Evolutionary conservation across 1,284 basidiomycete species (phyloP), one percentile per base, ranked within the genome.

Genomic region (Pyrrhoderma noxium): DNA sequence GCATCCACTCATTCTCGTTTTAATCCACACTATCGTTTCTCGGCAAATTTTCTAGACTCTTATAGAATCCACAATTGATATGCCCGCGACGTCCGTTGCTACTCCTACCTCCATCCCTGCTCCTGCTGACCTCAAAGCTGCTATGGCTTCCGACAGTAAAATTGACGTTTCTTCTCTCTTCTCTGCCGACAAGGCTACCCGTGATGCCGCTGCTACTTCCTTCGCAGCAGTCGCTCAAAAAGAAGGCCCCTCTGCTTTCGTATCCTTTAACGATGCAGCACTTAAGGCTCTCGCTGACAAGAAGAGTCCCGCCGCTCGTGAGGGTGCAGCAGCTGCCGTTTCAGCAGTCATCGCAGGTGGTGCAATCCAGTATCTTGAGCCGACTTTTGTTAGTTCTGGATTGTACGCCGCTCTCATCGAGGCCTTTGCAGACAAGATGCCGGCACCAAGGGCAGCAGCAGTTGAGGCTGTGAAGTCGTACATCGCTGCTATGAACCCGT

Each of bases 361-460:
- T 60, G 87, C 89, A 54, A 74, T 85, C 62, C 85, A 82, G 70
- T 83, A 89, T 58, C 82, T 98, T 59, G 96, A 99, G 76, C 92
- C 94, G 40, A 72, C 74, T 69, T 89, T 98, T 73, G 70, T 93
- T 69, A 80, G 85, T 60, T 87, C 87, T 53, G 88, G 89, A 60
- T 77, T 97, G 60, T 89, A 93, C 69, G 78, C 80, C 56, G 80
- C 84, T 58, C 85, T 99, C 63, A 77, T 95, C 63, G 96, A 98
- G 73, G 70, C 86, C 31, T 91, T 94, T 64, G 92, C 89, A 64
- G 92, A 95, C 77, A 95, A 95, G 78, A 85, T 85, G 74, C 85
- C 88, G 60, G 79, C 81, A 61, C 88, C 87, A 66, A 81, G 86
- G 68, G 85, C 82, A 61, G 87, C 89, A 52, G 89, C 95, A 56